phyloP scores from a whole-genome alignment of 2,329 filamentous ascomycete genomes.

The Blastomyces gilchristii region DNA sequence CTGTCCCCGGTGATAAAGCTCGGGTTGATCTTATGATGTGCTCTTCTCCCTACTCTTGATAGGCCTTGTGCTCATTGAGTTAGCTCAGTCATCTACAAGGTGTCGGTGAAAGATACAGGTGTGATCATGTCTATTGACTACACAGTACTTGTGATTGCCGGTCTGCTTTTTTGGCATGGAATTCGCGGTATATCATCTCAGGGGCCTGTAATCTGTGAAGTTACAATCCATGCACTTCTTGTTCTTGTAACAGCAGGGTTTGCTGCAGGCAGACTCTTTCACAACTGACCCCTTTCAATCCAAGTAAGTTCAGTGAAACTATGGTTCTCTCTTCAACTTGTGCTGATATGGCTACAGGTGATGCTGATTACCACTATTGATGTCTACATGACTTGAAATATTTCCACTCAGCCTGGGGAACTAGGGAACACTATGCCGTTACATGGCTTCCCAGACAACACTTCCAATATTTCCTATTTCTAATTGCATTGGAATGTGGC shows the following conservation, averaged over 20 bases:
- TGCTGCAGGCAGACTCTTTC: neutral
- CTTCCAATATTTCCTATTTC: no score
- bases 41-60: neutral
- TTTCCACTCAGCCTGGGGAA: no score
- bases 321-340: neutral
- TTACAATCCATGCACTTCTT: no score
- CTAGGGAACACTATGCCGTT: no score
- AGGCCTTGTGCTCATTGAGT: neutral
- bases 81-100: neutral
- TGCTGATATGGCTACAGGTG: neutral
- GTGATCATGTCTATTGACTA: neutral
- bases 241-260: no score
- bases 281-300: neutral
- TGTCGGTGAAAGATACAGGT: neutral
- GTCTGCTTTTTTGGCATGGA: no score
- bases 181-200: no score
- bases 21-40: neutral
- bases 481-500: no score
- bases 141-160: no score
- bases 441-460: no score
- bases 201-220: no score
- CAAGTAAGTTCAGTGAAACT: neutral
- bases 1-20: neutral
- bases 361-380: neutral
- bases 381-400: neutral